Percentiles rank a stretch among this genome's conserved stretches.
phyloP scores from a whole-genome alignment of 2,329 filamentous ascomycete genomes.

The Botryotinia convoluta region DNA sequence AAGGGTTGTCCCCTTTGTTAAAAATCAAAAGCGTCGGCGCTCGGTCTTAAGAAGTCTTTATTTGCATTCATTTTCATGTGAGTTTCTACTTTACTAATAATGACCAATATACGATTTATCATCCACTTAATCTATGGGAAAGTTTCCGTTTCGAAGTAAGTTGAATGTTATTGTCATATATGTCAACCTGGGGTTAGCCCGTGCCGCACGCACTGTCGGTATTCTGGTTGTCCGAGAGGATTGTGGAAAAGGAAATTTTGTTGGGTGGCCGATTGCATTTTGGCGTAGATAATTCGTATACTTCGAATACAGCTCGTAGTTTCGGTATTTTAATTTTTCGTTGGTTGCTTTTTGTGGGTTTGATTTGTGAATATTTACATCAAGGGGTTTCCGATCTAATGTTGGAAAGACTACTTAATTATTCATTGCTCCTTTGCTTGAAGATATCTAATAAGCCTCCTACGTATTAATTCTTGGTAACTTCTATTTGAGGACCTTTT shows the following conservation, averaged over 20 bases:
- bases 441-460: background rate
- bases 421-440: background rate
- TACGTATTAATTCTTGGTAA: background rate
- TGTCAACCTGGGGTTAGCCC: background rate
- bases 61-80: background rate
- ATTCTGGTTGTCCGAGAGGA: conserved; percentile 11
- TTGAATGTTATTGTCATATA: background rate
- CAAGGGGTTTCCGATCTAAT: background rate
- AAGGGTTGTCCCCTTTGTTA: background rate
- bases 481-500: background rate
- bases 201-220: conserved; percentile 2
- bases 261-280: background rate
- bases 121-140: background rate
- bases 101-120: background rate
- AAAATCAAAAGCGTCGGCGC: background rate
- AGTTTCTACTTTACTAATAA: background rate
- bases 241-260: background rate
- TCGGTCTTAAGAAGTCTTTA: background rate
- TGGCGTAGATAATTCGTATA: background rate
- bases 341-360: background rate
- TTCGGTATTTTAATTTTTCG: background rate
- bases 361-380: background rate
- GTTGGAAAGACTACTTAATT: background rate
- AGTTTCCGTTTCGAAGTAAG: conserved; percentile 2
- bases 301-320: conserved; percentile 1